A percentile compares a stretch with the other conserved stretches of the same genome.
Conservation (phyloP, 805 yeast species). For the Sugiyamaella qingdaonensis region DNA sequence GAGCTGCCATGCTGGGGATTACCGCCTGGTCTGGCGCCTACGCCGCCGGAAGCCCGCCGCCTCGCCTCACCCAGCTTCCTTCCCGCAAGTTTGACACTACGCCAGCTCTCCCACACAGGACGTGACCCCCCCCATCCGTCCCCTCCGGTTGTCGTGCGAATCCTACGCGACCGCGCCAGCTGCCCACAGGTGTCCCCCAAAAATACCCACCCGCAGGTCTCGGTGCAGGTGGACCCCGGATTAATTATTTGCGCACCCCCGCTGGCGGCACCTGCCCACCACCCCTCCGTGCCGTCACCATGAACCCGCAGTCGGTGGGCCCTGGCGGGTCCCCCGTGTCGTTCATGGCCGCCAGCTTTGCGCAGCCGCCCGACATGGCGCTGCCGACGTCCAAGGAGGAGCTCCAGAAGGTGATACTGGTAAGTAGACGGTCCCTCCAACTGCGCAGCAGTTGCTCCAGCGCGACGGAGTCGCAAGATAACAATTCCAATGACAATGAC, state of each 20-base stretch:
- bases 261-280: background rate
- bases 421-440: slow-evolving; percentile 21
- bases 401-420: slow-evolving; percentile 21
- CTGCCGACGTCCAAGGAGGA: slow-evolving; percentile 28
- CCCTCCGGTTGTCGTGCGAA: slow-evolving; percentile 1
- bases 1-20: slow-evolving; percentile 1
- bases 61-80: background rate
- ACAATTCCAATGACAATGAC: too few relatives aligned
- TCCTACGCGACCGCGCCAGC: slow-evolving; percentile 2
- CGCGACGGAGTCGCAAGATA: too few relatives aligned
- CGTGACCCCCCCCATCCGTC: background rate
- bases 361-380: background rate
- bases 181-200: background rate
- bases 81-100: slow-evolving; percentile 1
- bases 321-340: slow-evolving; percentile 8
- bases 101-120: slow-evolving; percentile 2
- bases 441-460: too few relatives aligned
- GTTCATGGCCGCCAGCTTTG: background rate
- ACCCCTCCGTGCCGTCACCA: background rate
- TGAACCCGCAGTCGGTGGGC: slow-evolving; percentile 7
- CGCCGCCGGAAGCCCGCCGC: background rate
- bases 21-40: slow-evolving; percentile 1
- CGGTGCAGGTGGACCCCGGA: background rate
- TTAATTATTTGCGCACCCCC: background rate
- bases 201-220: background rate